A percentile compares a stretch with the other conserved stretches of the same genome.
These are phyloP conservation scores for Malassezia psittaci DNA, from an alignment of 1,284 basidiomycete species.

Conservation along the genomic window DNA sequence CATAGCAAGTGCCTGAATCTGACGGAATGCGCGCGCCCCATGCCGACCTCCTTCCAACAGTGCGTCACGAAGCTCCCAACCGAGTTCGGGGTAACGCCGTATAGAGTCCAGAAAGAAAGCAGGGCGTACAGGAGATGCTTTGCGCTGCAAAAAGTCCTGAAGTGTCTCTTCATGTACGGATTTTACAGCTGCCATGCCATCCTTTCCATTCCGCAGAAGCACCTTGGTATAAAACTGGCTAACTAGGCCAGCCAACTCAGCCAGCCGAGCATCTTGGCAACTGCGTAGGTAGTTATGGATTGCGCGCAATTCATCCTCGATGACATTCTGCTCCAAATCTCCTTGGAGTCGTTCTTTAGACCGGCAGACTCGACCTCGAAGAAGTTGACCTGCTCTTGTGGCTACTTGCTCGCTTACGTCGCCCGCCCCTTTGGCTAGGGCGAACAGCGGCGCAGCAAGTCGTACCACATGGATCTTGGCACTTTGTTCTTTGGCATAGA, in stretches of 20 bases:
- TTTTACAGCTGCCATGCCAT: constrained; percentile 15
- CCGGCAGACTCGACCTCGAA: constrained; percentile 65
- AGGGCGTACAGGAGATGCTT: constrained; percentile 64
- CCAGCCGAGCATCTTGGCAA: constrained; percentile 57
- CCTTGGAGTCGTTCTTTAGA: constrained; percentile 59
- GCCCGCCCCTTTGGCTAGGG: constrained; percentile 52
- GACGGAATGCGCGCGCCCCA: constrained; percentile 27
- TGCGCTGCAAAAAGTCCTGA: constrained; percentile 67
- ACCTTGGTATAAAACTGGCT: constrained; percentile 60
- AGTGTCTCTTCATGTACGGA: constrained; percentile 60
- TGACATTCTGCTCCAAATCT: constrained; percentile 51
- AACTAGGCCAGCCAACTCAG: constrained; percentile 58
- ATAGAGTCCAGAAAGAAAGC: constrained; percentile 71
- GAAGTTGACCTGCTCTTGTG: constrained; percentile 70
- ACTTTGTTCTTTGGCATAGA: constrained; percentile 66
- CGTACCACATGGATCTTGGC: constrained; percentile 57
- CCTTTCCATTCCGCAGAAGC: constrained; percentile 14
- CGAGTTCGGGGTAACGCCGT: constrained; percentile 58
- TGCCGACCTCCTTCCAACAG: constrained; percentile 53
- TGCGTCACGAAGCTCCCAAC: constrained; percentile 60
- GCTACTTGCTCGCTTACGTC: constrained; percentile 58
- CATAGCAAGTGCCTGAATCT: constrained; percentile 61
- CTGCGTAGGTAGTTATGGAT: constrained; percentile 68
- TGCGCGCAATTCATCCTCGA: constrained; percentile 55
- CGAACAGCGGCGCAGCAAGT: constrained; percentile 65